Evolutionary conservation across 345 rosid species (phyloP), one percentile per base, ranked within the genome.

Genomic region (Pelargonium nanum): DNA sequence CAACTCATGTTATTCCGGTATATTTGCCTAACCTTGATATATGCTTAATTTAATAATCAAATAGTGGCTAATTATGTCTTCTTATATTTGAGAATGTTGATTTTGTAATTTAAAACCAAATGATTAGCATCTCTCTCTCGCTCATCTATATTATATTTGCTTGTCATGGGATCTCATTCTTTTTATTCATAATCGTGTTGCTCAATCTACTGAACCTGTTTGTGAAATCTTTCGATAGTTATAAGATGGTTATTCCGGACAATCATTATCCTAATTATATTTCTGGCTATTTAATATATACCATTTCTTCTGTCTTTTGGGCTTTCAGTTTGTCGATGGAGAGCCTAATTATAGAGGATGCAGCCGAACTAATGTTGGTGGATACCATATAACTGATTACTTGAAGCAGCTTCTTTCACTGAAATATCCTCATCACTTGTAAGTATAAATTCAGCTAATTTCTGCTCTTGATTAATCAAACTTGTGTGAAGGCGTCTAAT

Each of bases 381-480:
- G 99, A 68, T 89, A 62, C 78, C 94, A 87, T 63, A 77, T 87
- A 68, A 91, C 97, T 50, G 96, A 89, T 75, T 79, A 83, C 66
- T 65, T 93, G 72, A 93, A 89, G 83, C 99, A 93, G 67, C 94
- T 87, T 63, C 88, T 89, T 75, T 85, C 99, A 30, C 96, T 93
- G 20, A 89, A 89, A 64, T 80, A 87, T 67, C 99, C 97, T 74
- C 87, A 85, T 71, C 97, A 89, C 69, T 77, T 77, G 99, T 89
- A 68, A 80, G 87, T 73, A 56, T 56, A 55, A 60, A 30, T 65
- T 22, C 44, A 24, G 26, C 19, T 62, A 52, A 56, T 34, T 23
- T 66, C 54, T 55, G 21, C 26, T 62, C 40, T 51, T n/a, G 51
- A 34, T 68, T n/a, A 55, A 45, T 28, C 10, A 12, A 56, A 19